phyloP scores from a whole-genome alignment of 2,329 filamentous ascomycete genomes.

The Colletotrichum scovillei region DNA sequence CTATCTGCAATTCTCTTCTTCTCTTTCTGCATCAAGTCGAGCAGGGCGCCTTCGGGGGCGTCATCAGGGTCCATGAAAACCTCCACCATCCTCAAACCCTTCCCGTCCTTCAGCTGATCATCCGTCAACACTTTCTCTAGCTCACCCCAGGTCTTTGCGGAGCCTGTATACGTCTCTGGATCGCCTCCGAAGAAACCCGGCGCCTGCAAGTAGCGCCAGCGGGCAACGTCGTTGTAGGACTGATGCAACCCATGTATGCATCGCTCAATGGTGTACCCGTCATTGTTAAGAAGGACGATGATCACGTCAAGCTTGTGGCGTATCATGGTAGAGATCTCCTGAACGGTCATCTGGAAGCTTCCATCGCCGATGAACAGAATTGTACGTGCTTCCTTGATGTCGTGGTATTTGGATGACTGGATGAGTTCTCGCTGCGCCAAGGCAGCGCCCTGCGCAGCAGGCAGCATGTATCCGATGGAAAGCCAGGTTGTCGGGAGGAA shows the following conservation, averaged over 20 bases:
- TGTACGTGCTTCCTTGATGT: conserved; percentile 55
- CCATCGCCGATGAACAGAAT: conserved; percentile 72
- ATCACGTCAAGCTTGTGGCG: conserved; percentile 58
- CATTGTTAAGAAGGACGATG: conserved; percentile 68
- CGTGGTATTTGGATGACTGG: conserved; percentile 40
- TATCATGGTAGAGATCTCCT: conserved; percentile 75
- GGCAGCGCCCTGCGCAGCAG: conserved; percentile 65
- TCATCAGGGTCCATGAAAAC: conserved; percentile 41
- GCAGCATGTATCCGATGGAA: conserved; percentile 71
- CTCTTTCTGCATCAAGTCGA: neutral
- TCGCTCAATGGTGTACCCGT: conserved; percentile 69
- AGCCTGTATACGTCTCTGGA: conserved; percentile 42
- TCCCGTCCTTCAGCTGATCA: conserved; percentile 34
- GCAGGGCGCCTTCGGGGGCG: neutral
- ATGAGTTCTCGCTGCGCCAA: conserved; percentile 63
- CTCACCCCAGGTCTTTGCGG: conserved; percentile 57
- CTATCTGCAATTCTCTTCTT: neutral
- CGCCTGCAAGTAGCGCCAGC: conserved; percentile 63
- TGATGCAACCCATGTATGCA: conserved; percentile 64
- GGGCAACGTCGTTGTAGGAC: conserved; percentile 65
- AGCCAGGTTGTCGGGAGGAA: conserved; percentile 67
- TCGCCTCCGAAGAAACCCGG: conserved; percentile 59
- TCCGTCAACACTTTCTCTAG: conserved; percentile 48
- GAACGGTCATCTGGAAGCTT: conserved; percentile 73
- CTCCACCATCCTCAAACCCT: conserved; percentile 47